These are phyloP conservation scores for Aspergillus candidus DNA, from an alignment of 2,329 filamentous ascomycete genomes.

Conservation along the genomic window DNA sequence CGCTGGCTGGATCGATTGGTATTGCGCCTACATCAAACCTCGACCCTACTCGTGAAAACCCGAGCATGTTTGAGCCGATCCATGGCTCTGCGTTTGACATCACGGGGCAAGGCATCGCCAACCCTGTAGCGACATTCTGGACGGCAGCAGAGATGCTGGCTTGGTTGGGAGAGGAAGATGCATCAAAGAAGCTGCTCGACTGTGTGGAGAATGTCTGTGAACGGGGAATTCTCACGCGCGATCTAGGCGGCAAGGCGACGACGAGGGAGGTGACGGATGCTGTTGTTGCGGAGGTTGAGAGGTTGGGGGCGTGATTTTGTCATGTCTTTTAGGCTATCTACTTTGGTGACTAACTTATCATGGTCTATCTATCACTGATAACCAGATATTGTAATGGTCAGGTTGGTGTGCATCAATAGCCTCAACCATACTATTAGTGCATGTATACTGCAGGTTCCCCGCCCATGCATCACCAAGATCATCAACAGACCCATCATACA, in stretches of 20 bases:
- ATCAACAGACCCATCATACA: too few relatives aligned
- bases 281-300: constrained; percentile 48
- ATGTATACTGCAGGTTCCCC: too few relatives aligned
- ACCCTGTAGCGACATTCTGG: constrained; percentile 63
- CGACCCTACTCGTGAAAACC: constrained; percentile 56
- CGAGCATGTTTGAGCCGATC: constrained; percentile 59
- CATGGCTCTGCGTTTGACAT: constrained; percentile 62
- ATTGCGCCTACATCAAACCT: constrained; percentile 66
- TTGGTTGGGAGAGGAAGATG: constrained; percentile 56
- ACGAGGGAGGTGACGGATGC: constrained; percentile 57
- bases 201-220: constrained; percentile 58
- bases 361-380: too few relatives aligned
- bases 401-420: too few relatives aligned
- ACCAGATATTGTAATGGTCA: too few relatives aligned
- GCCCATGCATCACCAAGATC: too few relatives aligned
- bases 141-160: constrained; percentile 62
- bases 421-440: too few relatives aligned
- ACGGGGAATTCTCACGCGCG: constrained; percentile 49
- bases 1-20: constrained; percentile 63
- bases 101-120: constrained; percentile 54
- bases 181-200: constrained; percentile 52
- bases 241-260: constrained; percentile 53
- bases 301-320: constrained; percentile 21
- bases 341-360: too few relatives aligned
- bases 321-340: too few relatives aligned